A percentile compares a stretch with the other conserved stretches of the same genome.
Conservation (phyloP, 257 asterid genomes). For the Solanum boliviense region DNA sequence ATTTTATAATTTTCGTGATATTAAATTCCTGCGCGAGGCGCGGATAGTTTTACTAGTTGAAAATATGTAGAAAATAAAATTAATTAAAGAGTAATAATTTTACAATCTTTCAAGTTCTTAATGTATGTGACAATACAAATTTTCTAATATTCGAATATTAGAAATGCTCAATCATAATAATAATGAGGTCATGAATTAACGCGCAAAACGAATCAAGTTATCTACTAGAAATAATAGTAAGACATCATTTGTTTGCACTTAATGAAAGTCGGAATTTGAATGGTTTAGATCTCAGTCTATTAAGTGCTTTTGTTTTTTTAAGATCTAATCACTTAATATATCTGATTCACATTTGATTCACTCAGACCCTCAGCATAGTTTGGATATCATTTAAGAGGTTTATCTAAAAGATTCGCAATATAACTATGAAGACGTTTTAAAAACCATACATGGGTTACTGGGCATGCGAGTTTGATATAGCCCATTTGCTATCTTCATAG, state of each 20-base stretch:
- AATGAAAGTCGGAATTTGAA: background rate
- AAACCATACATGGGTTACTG: too few relatives aligned
- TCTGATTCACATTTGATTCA: background rate
- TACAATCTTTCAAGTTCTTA: background rate
- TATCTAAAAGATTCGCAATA: too few relatives aligned
- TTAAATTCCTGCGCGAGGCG: background rate
- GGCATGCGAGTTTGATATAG: too few relatives aligned
- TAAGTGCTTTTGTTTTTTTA: background rate
- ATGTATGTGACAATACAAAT: background rate
- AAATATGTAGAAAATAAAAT: too few relatives aligned
- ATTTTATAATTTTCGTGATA: background rate
- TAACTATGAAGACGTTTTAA: too few relatives aligned
- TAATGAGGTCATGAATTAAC: background rate
- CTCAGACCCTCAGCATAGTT: background rate
- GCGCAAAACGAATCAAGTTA: background rate
- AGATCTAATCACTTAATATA: background rate
- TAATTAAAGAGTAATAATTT: background rate
- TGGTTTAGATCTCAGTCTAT: background rate
- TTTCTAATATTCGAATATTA: background rate
- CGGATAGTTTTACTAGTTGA: background rate
- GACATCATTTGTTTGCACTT: too few relatives aligned
- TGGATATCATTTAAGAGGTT: background rate
- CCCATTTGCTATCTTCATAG: too few relatives aligned
- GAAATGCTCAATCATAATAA: background rate
- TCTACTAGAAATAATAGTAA: background rate